Evolutionary conservation across 2,329 filamentous ascomycete species (phyloP).

Genomic region (Aspergillus novoparasiticus): DNA sequence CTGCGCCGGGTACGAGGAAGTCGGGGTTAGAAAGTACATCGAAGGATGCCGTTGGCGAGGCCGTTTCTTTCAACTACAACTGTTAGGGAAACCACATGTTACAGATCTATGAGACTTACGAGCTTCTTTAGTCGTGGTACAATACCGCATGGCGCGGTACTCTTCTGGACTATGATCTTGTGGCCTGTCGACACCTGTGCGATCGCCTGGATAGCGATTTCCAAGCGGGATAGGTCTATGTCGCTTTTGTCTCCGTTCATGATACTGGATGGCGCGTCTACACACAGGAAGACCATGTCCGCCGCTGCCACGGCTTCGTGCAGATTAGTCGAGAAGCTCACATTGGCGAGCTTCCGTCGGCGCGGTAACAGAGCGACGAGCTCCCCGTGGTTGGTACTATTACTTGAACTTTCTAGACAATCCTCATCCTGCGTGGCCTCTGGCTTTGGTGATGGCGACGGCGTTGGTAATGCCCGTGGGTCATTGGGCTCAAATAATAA

Average conservation of each 20-base stretch:
- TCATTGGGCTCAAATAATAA: conserved; percentile 19
- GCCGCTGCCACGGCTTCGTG: conserved; percentile 19
- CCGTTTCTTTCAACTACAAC: conserved; percentile 15
- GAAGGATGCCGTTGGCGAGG: conserved; percentile 20
- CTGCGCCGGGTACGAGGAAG: conserved; percentile 20
- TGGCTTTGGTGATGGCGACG: neutral
- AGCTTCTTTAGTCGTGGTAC: conserved; percentile 20
- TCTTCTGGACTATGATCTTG: conserved; percentile 26
- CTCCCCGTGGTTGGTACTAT: neutral
- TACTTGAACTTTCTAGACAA: neutral
- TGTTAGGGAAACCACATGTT: neutral
- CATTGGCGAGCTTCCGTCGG: conserved; percentile 16
- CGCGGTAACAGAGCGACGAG: conserved; percentile 1
- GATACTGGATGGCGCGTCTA: conserved; percentile 5
- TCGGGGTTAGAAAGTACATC: conserved; percentile 26
- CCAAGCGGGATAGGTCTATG: conserved; percentile 9
- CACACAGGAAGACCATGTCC: conserved; percentile 23
- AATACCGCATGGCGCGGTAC: conserved; percentile 20
- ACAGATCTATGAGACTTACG: conserved; percentile 4
- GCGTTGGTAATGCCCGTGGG: neutral
- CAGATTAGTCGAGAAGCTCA: conserved; percentile 24
- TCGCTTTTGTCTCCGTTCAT: neutral
- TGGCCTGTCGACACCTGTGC: conserved; percentile 19
- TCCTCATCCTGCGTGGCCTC: neutral
- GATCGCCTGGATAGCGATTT: conserved; percentile 18